Percentiles rank a stretch among this genome's conserved stretches.
Evolutionary conservation across 805 yeast genomes (phyloP).

Genomic region (Kodamaea hsintzibuensis): DNA sequence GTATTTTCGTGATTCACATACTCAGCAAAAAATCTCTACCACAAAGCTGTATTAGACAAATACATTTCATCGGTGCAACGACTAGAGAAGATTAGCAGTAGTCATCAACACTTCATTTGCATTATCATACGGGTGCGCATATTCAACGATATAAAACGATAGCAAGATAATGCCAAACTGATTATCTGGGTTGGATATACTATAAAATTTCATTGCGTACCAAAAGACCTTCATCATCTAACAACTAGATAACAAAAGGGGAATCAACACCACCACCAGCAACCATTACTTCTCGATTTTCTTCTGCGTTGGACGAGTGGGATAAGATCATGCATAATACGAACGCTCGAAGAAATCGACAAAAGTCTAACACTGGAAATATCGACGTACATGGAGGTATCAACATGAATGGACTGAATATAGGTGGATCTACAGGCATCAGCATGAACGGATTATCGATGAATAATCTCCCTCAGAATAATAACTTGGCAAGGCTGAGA

Average conservation of each 20-base stretch:
- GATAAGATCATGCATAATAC: slow-evolving; percentile 2
- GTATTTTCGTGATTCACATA: neutral
- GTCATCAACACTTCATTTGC: neutral
- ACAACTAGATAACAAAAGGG: neutral
- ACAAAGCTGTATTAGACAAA: neutral
- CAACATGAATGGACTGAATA: slow-evolving; percentile 1
- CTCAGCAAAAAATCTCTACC: neutral
- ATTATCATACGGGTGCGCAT: neutral
- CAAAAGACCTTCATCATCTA: neutral
- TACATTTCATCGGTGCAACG: neutral
- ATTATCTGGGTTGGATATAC: neutral
- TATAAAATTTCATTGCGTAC: neutral
- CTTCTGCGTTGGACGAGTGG: neutral
- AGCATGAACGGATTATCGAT: slow-evolving; percentile 4
- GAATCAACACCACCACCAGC: neutral
- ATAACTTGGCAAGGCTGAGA: neutral
- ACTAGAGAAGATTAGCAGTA: neutral
- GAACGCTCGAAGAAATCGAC: slow-evolving; percentile 3
- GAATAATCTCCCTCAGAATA: slow-evolving; percentile 1
- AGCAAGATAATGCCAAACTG: neutral
- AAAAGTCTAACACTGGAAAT: neutral
- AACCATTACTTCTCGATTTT: neutral
- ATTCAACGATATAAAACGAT: neutral
- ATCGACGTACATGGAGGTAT: neutral
- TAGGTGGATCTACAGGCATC: neutral